Base-by-base conservation (phyloP, 108 stramenopile species). In the Licmophora abbreviata region DNA sequence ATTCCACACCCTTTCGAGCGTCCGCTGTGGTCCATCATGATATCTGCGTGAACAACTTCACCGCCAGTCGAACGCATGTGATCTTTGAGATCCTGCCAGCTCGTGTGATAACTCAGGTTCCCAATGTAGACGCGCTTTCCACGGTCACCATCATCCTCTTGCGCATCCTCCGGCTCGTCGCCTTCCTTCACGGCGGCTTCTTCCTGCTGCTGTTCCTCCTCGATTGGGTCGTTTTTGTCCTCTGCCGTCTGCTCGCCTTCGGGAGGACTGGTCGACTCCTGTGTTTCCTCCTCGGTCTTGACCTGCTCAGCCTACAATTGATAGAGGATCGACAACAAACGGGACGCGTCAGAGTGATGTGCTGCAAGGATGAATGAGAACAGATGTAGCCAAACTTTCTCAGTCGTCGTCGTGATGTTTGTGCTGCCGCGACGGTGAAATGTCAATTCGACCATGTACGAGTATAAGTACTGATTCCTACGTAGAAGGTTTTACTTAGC, bases 51-150 rank as follows among this genome's bases (percentile, higher is more conserved):
- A 27, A 64, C 58, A 0, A 95, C 95, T 34, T 90, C 83, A 32
- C 81, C 49, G 12, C 92, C 93, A 44, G 74, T 63, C 1, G 61
- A 49, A 40, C 78, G 77, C 93, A 96, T 95, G 58, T 92, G 81
- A 71, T 95, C 94, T 55, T 94, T 95, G 24, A 98, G 76, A 61
- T 91, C 93, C 63, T 95, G 88, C 93, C 94, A 97, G 25, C 67
- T 58, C 8, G 77, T 77, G 22, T 58, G 66, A 74, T 77, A 98
- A 3, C 76, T 36, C n/a, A 97, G 73, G 51, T 95, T 95, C 30
- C 94, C 94, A 4, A 95, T 86, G 56, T 84, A 94, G 9, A 94
- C 88, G 10, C 86, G 65, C 5, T 40, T 40, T 3, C 38, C 38
- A 40, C 38, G 38, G 34, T 35, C 34, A 35, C 34, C 34, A 35